Evolutionary conservation across 192 early-diverging fungal genomes (phyloP), one percentile per base, ranked within the genome.

Genomic region (Coemansia sp.): DNA sequence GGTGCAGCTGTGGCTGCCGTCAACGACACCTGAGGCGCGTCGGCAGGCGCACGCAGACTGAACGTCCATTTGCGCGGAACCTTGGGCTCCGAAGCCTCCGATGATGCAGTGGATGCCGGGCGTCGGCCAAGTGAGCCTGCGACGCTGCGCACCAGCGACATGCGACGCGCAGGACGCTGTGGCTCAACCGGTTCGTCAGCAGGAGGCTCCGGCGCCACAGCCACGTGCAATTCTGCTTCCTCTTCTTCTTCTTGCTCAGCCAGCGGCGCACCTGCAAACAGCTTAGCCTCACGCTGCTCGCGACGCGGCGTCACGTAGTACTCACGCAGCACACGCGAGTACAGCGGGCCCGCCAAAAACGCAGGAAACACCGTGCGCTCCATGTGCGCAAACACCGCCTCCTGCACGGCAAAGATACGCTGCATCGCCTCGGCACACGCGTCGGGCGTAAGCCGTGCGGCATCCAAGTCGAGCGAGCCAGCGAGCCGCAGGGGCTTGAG

Each of bases 381-480:
- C 82, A 93, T 85, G 39, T 83, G 74, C 47, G 68, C 53, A 57
- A 87, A 89, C 11, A 92, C 80, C 9, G 88, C 79, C 8, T 67
- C 63, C 59, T 91, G 89, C 24, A 84, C 84, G 2, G 45, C 23
- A 23, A 54, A 59, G 5, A 81, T 62, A 0, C 73, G 59, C 44
- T 44, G 61, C 24, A 81, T 55, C 3, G 74, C 67, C 50, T 78
- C 65, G 0, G 27, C n/a, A n/a, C 69, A 73, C 44, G 69, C 40
- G 4, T 27, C 38, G 9, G 48, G 43, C 4, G 51, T 39, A 48
- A 77, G 53, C 9, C 25, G 14, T 6, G 8, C 50, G 9, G 23
- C 18, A 11, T 71, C 69, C 45, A 78, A 46, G 9, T 69, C 70
- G 33, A 78, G 11, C 17, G 49, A 30, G 24, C 34, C 41, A 0